Conservation (phyloP, 2,329 filamentous ascomycete species). For the Fusarium avenaceum region DNA sequence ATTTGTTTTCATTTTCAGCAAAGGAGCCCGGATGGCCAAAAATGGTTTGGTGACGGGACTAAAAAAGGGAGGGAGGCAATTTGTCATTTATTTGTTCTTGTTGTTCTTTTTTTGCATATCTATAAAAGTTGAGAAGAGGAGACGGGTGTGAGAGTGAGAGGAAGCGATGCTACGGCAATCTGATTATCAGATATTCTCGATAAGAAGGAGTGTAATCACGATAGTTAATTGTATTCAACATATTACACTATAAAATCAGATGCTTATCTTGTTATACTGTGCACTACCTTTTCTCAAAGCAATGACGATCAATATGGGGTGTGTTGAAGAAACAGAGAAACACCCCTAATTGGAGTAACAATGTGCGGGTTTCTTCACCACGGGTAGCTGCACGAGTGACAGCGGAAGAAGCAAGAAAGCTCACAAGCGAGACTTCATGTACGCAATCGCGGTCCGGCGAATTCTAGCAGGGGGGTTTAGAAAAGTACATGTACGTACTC, state of each 20-base stretch:
- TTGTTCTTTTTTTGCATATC: neutral
- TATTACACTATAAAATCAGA: slow-evolving; percentile 13
- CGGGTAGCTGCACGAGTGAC: slow-evolving; percentile 36
- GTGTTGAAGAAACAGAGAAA: neutral
- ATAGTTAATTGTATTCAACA: slow-evolving; percentile 36
- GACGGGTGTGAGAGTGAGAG: neutral
- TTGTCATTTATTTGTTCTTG: slow-evolving; percentile 22
- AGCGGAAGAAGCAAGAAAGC: slow-evolving; percentile 46
- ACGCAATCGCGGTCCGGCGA: slow-evolving; percentile 21
- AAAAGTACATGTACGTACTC: neutral
- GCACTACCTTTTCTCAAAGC: neutral
- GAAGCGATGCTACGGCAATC: slow-evolving; percentile 1
- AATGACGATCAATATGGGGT: neutral
- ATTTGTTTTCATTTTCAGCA: slow-evolving; percentile 3
- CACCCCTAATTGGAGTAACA: neutral
- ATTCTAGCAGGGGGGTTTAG: neutral
- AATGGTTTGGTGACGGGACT: slow-evolving; percentile 10
- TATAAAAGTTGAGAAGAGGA: slow-evolving; percentile 25
- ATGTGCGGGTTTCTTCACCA: neutral
- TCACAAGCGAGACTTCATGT: slow-evolving; percentile 28
- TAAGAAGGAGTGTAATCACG: slow-evolving; percentile 14
- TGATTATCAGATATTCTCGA: neutral
- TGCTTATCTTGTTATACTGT: neutral
- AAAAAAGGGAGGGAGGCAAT: slow-evolving; percentile 32
- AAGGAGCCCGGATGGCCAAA: slow-evolving; percentile 36